phyloP scores from a whole-genome alignment of 768 basidiomycete genomes.

The Mycena venus region DNA sequence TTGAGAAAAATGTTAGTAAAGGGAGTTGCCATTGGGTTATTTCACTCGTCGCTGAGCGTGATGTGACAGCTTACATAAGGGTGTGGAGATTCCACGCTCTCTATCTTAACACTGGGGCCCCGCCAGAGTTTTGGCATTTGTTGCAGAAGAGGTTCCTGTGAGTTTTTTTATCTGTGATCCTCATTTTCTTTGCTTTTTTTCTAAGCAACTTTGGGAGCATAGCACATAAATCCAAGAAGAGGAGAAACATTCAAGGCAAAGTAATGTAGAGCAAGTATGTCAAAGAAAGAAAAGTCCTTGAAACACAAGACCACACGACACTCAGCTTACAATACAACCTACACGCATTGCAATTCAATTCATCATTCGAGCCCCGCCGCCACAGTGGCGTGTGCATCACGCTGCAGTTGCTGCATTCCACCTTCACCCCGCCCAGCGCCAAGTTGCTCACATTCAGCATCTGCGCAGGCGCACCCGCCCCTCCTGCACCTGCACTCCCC shows the following conservation, averaged over 20 bases:
- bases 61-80: too few species aligned
- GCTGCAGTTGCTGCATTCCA: constrained; percentile 90
- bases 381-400: constrained; percentile 91
- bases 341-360: constrained; percentile 91
- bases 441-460: constrained; percentile 50
- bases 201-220: too few species aligned
- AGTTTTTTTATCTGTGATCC: too few species aligned
- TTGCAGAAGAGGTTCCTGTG: too few species aligned
- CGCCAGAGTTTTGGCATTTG: too few species aligned
- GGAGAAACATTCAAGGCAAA: not conserved
- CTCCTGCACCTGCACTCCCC: not conserved
- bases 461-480: not conserved
- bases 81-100: too few species aligned
- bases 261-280: not conserved
- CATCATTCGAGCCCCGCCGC: constrained; percentile 88
- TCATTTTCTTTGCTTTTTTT: too few species aligned
- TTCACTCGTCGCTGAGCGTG: too few species aligned
- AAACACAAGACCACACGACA: constrained; percentile 32
- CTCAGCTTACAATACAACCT: constrained; percentile 88
- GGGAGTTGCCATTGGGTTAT: too few species aligned
- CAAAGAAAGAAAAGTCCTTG: not conserved
- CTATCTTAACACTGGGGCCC: too few species aligned
- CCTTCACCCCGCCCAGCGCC: constrained; percentile 74
- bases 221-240: too few species aligned
- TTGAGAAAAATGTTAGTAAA: too few species aligned